Evolutionary conservation across 805 yeast genomes (phyloP), one percentile per base, ranked within the genome.

Genomic region (Nakazawaea wickerhamii): DNA sequence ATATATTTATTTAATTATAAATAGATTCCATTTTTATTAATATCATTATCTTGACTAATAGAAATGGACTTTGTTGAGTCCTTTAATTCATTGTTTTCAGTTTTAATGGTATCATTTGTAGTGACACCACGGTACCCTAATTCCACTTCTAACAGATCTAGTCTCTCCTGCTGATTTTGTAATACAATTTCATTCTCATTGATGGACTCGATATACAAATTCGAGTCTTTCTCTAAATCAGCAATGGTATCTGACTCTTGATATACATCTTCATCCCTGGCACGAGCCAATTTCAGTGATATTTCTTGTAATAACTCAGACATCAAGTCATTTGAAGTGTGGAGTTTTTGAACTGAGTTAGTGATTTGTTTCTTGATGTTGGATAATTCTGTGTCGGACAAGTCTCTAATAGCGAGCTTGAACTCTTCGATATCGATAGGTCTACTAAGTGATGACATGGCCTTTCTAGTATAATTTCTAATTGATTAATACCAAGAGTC

Each of bases 181-280:
- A 81, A 61, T n/a, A 81, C 84, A 3, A 56, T 54, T 10, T 64
- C 59, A 55, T 83, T 83, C 49, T 82, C 90, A 7, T 54, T 51
- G 14, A 80, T 66, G 8, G 81, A 69, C n/a, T 76, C 82, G 5
- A 51, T 55, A 58, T 73, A 82, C 13, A 83, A 53, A 13, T 61
- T 56, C n/a, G 64, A 53, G 52, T 81, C 87, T 10, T 65, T 65
- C 4, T 60, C 63, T 14, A 63, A 62, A 9, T 61, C 58, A 9
- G 59, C 11, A 8, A 50, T 75, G 79, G 23, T 65, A 67, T 23
- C 14, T 23, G 30, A 35, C 9, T 59, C 61, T 17, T 64, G 63
- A 22, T 59, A 57, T 9, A 55, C 50, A 15, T 59, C 67, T 18
- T 55, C 57, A 4, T 45, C 46, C 7, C 36, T 26, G 9, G 50